Percentiles rank a stretch among this genome's conserved stretches.
Evolutionary conservation across 257 asterid genomes (phyloP).

Genomic region (Przewalskia tangutica): DNA sequence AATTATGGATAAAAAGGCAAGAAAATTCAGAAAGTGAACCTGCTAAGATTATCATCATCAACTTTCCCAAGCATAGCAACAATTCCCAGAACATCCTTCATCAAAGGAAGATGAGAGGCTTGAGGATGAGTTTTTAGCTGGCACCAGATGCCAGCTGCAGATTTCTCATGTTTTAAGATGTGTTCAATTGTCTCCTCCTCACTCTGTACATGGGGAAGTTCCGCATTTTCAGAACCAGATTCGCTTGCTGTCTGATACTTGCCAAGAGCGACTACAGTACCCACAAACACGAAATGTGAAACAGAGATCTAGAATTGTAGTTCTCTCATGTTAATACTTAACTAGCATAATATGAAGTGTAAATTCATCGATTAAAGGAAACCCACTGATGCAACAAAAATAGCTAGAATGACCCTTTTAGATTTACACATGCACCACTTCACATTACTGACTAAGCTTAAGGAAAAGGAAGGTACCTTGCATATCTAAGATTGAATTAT

Average conservation of each 20-base stretch:
- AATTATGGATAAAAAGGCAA: background rate
- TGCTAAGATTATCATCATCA: slow-evolving; percentile 60
- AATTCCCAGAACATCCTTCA: slow-evolving; percentile 55
- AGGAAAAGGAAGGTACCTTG: slow-evolving; percentile 32
- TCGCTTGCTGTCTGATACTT: slow-evolving; percentile 32
- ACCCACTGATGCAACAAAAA: background rate
- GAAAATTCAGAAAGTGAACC: slow-evolving; percentile 28
- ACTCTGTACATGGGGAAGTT: slow-evolving; percentile 14
- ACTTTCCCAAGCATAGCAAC: slow-evolving; percentile 69
- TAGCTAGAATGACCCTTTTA: background rate
- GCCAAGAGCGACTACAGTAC: slow-evolving; percentile 44
- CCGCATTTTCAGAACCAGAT: slow-evolving; percentile 19
- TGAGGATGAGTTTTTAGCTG: slow-evolving; percentile 32
- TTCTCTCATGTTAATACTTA: background rate
- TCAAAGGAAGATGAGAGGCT: slow-evolving; percentile 32
- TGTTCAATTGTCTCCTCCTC: slow-evolving; percentile 37
- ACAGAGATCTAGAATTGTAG: background rate
- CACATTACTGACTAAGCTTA: background rate
- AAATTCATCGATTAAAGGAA: background rate
- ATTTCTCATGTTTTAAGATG: slow-evolving; percentile 38
- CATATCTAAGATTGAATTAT: slow-evolving; percentile 50
- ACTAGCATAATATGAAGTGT: background rate
- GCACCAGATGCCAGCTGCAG: slow-evolving; percentile 59
- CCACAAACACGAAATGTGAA: background rate
- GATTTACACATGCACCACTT: background rate